phyloP scores from a whole-genome alignment of 441 rosid genomes.

The Populus tomentosa region DNA sequence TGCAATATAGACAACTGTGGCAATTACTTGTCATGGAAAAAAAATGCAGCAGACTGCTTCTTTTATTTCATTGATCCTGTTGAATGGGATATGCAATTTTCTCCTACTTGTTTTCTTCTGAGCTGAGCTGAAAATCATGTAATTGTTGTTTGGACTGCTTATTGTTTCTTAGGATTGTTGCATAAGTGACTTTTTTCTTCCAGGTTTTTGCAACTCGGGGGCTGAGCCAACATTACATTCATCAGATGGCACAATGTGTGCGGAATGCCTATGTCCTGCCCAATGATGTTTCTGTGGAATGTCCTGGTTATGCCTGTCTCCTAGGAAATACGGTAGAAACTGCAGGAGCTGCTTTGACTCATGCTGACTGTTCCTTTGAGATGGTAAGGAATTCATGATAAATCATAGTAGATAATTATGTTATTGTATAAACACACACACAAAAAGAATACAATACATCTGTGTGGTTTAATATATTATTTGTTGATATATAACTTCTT shows the following conservation, averaged over 20 bases:
- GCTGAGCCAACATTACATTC: constrained; percentile 65
- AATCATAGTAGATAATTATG: neutral
- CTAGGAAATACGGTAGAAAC: constrained; percentile 88
- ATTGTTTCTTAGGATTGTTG: constrained; percentile 14
- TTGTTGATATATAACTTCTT: neutral
- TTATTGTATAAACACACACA: neutral
- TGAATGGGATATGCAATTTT: constrained; percentile 1
- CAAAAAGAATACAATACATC: neutral
- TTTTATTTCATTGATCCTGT: neutral
- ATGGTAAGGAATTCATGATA: constrained; percentile 44
- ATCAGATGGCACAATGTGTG: constrained; percentile 67
- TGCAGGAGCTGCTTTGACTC: constrained; percentile 74
- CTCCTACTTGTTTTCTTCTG: neutral
- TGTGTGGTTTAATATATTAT: neutral
- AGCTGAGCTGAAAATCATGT: constrained; percentile 3
- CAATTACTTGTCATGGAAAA: neutral
- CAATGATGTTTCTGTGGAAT: constrained; percentile 48
- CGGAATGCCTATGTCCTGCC: constrained; percentile 63
- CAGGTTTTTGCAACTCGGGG: constrained; percentile 71
- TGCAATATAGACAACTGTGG: constrained; percentile 5
- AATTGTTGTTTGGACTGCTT: neutral
- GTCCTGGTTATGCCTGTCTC: constrained; percentile 86
- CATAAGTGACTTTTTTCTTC: constrained; percentile 21
- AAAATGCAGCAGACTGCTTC: constrained; percentile 2
- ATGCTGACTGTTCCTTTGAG: constrained; percentile 76